Evolutionary conservation across 2,329 filamentous ascomycete species (phyloP).

Genomic region (Microdochium trichocladiopsis): DNA sequence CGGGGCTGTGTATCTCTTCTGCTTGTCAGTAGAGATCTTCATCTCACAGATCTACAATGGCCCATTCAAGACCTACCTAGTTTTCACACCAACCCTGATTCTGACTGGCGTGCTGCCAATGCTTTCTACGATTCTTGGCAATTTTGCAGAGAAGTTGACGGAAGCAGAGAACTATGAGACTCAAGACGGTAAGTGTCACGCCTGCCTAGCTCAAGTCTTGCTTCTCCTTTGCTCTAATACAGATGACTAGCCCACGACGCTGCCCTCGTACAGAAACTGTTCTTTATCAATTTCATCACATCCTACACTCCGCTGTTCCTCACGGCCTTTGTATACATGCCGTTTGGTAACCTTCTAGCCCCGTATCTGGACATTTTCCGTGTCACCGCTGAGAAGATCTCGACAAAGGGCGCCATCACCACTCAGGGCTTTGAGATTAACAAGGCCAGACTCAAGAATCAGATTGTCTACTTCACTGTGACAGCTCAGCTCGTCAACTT

Average conservation of each 20-base stretch:
- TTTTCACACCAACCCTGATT: conserved; percentile 84
- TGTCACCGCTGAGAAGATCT: conserved; percentile 65
- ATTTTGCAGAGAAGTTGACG: conserved; percentile 69
- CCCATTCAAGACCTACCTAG: conserved; percentile 77
- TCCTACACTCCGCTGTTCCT: conserved; percentile 90
- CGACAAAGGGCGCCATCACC: conserved; percentile 60
- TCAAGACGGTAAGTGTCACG: conserved; percentile 46
- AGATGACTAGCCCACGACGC: conserved; percentile 59
- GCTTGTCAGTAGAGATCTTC: conserved; percentile 92
- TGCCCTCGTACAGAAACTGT: conserved; percentile 85
- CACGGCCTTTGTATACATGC: conserved; percentile 90
- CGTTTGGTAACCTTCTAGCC: conserved; percentile 76
- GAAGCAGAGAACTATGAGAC: conserved; percentile 91
- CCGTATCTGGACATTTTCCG: conserved; percentile 82
- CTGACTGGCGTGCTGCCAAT: conserved; percentile 77
- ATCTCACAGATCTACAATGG: conserved; percentile 91
- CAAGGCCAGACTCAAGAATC: conserved; percentile 72
- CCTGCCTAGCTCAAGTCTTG: not conserved
- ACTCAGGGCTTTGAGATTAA: conserved; percentile 71
- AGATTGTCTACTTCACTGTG: conserved; percentile 94
- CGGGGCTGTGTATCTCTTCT: conserved; percentile 75
- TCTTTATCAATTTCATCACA: conserved; percentile 93
- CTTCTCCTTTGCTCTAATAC: conserved; percentile 9
- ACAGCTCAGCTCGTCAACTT: conserved; percentile 90
- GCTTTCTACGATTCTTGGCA: conserved; percentile 67